phyloP scores from a whole-genome alignment of 2,329 filamentous ascomycete genomes.

The Clarireedia hainanense region DNA sequence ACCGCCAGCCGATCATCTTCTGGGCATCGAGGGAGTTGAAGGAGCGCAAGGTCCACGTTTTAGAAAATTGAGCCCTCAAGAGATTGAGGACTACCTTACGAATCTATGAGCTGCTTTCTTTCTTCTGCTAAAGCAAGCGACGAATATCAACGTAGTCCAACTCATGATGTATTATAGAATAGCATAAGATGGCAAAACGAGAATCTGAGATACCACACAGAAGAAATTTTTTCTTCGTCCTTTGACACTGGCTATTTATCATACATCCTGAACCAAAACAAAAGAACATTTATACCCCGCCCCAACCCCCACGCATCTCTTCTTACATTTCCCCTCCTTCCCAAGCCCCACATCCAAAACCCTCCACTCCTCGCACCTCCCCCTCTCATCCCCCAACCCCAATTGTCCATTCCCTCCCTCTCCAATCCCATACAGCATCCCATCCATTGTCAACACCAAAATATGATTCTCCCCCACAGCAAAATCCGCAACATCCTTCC shows the following conservation, averaged over 20 bases:
- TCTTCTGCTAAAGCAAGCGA: conserved; percentile 6
- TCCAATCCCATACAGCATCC: conserved; percentile 47
- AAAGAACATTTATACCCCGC: conserved; percentile 29
- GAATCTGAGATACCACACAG: conserved; percentile 23
- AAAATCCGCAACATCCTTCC: conserved; percentile 47
- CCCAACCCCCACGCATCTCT: conserved; percentile 22
- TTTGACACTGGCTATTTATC: no score
- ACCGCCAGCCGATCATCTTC: conserved; percentile 82
- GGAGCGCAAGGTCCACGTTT: conserved; percentile 79
- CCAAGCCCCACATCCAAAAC: conserved; percentile 19
- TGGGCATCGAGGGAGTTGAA: conserved; percentile 85
- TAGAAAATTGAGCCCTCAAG: conserved; percentile 90
- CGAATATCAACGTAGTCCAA: conserved; percentile 15
- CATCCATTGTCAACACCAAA: conserved; percentile 43
- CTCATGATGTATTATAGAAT: conserved; percentile 32
- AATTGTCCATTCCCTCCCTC: conserved; percentile 52
- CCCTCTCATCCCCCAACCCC: conserved; percentile 33
- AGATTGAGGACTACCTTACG: conserved; percentile 99
- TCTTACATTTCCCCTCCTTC: conserved; percentile 3
- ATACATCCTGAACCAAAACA: conserved; percentile 19
- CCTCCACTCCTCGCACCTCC: conserved; percentile 18
- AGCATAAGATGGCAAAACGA: conserved; percentile 27
- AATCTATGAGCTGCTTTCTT: conserved; percentile 59
- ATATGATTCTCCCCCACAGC: conserved; percentile 51
- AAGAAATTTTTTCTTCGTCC: no score